Base-by-base conservation (phyloP, 345 rosid species). In the Eucalyptus cladocalyx region DNA sequence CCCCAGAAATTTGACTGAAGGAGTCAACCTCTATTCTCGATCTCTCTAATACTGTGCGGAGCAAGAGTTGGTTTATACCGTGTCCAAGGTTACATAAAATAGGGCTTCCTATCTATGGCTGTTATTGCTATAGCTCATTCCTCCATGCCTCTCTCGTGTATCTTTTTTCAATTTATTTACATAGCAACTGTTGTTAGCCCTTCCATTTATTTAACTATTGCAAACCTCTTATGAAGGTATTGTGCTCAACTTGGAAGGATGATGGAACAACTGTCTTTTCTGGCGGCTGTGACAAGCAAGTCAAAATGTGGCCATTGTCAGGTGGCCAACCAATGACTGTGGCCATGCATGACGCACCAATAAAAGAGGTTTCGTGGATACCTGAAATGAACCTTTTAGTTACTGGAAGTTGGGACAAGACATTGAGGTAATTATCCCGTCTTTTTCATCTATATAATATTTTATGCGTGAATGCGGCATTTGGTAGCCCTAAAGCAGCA, bases 251-350 rank as follows among this genome's bases (percentile, higher is more conserved):
- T 58, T 98, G 99, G 98, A 98, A 98, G 94, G 99, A 97, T 91
- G 99, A 98, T 94, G 99, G 99, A 88, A 95, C 96, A 40, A 93
- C 99, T 7, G 97, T 97, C 50, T 97, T 98, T 90, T 94, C 95
- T 81, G 99, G 98, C 18, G 99, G 99, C 26, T 98, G 99, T 87
- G 99, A 98, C 92, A 98, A 98, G 92, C 99, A 97, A 92, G 99
- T 95, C 30, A 98, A 98, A 92, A 98, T 98, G 99, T 98, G 99
- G 99, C 97, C 99, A 50, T 90, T 98, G 87, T 92, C 99, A 42
- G 97, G 99, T 67, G 97, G 98, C 91, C 99, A 96, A 90, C 94
- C 99, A 65, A 93, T 93, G 87, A 97, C 99, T 90, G 95, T 98
- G 80, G 99, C 98, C 48, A 95, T 96, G 97, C 99, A 98, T 89